A percentile compares a stretch with the other conserved stretches of the same genome.
Conservation (phyloP, 768 basidiomycete species). For the Gymnopilus dilepis region DNA sequence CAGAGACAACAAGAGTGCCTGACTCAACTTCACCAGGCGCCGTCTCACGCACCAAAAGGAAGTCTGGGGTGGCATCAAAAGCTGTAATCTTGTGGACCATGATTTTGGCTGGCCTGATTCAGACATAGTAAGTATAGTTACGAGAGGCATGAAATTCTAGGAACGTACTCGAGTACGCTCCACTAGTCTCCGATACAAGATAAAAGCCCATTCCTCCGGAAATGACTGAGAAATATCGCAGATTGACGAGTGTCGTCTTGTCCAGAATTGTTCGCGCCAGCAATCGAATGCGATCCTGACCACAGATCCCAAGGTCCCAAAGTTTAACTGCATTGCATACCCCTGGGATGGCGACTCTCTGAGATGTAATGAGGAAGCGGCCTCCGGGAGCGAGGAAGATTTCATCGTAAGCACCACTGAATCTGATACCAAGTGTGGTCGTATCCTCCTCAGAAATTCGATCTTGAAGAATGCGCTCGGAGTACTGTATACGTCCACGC, state of each 20-base stretch:
- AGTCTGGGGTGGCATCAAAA: not conserved
- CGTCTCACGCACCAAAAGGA: not conserved
- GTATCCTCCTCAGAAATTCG: not conserved
- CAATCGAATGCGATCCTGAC: not conserved
- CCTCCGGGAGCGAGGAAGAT: constrained; percentile 9
- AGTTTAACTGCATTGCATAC: not conserved
- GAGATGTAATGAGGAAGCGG: not conserved
- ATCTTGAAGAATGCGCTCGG: not conserved
- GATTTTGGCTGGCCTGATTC: not conserved
- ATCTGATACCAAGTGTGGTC: not conserved
- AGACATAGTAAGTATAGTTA: too few species aligned
- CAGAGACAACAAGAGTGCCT: not conserved
- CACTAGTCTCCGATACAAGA: not conserved
- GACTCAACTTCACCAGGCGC: not conserved
- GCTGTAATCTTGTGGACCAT: not conserved
- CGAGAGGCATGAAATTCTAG: too few species aligned
- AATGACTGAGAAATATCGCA: not conserved
- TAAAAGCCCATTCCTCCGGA: not conserved
- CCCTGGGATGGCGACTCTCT: not conserved
- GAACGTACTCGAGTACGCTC: too few species aligned
- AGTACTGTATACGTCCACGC: not conserved
- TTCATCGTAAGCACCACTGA: not conserved
- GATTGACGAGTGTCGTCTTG: not conserved
- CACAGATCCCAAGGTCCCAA: constrained; percentile 11
- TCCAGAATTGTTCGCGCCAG: not conserved